Evolutionary conservation across 2,329 filamentous ascomycete genomes (phyloP).

Genomic region (Beauveria bassiana): DNA sequence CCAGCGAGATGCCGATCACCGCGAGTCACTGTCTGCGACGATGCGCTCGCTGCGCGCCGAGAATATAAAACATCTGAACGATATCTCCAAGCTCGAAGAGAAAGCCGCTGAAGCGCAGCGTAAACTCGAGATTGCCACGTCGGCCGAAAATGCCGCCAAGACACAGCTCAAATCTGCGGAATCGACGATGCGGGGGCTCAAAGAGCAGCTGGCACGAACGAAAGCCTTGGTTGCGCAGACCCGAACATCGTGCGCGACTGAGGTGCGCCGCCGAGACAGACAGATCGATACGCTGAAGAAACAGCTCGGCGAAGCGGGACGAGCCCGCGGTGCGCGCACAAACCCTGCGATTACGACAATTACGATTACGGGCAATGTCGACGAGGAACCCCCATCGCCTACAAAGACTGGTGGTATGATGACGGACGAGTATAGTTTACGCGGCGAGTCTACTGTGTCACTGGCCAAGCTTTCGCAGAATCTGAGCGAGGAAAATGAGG

Average conservation of each 20-base stretch:
- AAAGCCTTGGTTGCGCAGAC: constrained; percentile 77
- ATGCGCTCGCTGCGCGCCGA: constrained; percentile 71
- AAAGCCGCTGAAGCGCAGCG: constrained; percentile 48
- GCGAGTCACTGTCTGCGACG: constrained; percentile 72
- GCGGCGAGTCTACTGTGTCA: constrained; percentile 85
- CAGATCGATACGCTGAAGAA: constrained; percentile 85
- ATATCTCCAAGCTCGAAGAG: constrained; percentile 53
- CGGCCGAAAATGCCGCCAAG: constrained; percentile 63
- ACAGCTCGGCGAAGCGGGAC: constrained; percentile 66
- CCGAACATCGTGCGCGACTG: constrained; percentile 78
- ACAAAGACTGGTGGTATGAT: constrained; percentile 17
- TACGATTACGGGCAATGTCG: constrained; percentile 46
- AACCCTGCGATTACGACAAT: constrained; percentile 50
- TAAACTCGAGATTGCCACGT: constrained; percentile 51
- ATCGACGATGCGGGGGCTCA: constrained; percentile 63
- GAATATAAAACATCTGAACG: constrained; percentile 62
- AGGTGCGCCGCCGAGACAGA: constrained; percentile 81
- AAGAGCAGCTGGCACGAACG: constrained; percentile 74
- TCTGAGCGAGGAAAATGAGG: constrained; percentile 88
- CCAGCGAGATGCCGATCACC: constrained; percentile 81
- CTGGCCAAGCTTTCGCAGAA: constrained; percentile 75
- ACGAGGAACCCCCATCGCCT: constrained; percentile 33
- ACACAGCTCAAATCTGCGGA: constrained; percentile 68
- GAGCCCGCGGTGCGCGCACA: constrained; percentile 49
- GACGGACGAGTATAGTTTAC: constrained; percentile 57